phyloP scores from a whole-genome alignment of 1,139 yeast species.

The Magnusiomyces ingens region DNA sequence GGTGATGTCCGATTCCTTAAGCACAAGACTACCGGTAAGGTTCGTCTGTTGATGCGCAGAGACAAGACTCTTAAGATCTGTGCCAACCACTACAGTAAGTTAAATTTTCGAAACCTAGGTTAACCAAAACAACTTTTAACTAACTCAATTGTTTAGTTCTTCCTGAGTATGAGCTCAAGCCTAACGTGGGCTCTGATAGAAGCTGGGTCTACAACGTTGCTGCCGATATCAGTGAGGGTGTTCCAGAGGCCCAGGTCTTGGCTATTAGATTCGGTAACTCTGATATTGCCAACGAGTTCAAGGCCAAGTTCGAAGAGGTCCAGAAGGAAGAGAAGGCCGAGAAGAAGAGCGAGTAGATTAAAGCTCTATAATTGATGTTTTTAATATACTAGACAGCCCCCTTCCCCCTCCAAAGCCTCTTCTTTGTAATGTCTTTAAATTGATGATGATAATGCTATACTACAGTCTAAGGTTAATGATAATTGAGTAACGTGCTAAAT shows the following conservation, averaged over 20 bases:
- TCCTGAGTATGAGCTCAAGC: conserved; percentile 77
- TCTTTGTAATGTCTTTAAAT: no score
- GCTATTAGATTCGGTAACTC: conserved; percentile 96
- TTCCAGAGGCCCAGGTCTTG: conserved; percentile 90
- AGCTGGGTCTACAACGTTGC: conserved; percentile 97
- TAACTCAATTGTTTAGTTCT: conserved; percentile 36
- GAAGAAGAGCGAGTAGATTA: not conserved
- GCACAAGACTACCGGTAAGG: conserved; percentile 74
- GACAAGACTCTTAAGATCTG: conserved; percentile 97
- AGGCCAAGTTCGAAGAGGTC: conserved; percentile 82
- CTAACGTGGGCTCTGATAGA: conserved; percentile 95
- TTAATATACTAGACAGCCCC: conserved; percentile 18
- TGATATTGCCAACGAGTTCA: conserved; percentile 94
- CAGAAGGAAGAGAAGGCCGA: conserved; percentile 48
- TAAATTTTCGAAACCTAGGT: conserved; percentile 12
- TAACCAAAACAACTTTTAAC: not conserved
- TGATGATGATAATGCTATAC: not conserved
- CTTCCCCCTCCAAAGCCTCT: no score
- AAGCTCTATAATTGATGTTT: conserved; percentile 17
- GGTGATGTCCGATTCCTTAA: conserved; percentile 95
- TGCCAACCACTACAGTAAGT: conserved; percentile 74
- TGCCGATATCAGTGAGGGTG: conserved; percentile 94
- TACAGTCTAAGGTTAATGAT: not conserved
- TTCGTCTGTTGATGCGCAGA: conserved; percentile 94
- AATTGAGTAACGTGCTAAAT: not conserved